Evolutionary conservation across 805 yeast species (phyloP).

Genomic region (Starmerella bombicola): DNA sequence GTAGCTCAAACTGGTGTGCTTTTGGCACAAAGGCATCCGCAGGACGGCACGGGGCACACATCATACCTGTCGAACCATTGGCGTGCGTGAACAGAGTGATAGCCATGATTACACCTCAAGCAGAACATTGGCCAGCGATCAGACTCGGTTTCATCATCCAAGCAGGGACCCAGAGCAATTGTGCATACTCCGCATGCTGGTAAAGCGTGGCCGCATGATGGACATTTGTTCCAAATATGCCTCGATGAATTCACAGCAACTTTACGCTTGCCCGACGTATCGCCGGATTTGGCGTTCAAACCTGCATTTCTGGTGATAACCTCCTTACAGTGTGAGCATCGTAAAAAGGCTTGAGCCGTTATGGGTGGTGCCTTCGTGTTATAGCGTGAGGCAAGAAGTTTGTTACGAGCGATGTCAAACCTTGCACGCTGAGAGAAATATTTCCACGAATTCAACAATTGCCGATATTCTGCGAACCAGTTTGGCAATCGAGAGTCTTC

Average conservation of each 20-base stretch:
- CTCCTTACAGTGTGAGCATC: constrained; percentile 73
- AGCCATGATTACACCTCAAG: constrained; percentile 80
- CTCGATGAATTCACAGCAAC: background rate
- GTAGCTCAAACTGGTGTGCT: no score
- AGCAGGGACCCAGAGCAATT: constrained; percentile 51
- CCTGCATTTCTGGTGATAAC: constrained; percentile 10
- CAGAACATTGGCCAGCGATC: constrained; percentile 84
- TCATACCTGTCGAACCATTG: constrained; percentile 87
- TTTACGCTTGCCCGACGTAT: background rate
- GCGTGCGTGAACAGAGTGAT: constrained; percentile 90
- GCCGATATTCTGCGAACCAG: constrained; percentile 65
- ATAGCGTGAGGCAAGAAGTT: constrained; percentile 28
- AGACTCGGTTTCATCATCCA: constrained; percentile 19
- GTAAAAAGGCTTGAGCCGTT: constrained; percentile 55
- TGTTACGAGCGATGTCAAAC: constrained; percentile 69
- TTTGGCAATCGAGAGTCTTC: constrained; percentile 55
- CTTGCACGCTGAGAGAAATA: constrained; percentile 66
- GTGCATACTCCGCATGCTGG: constrained; percentile 89
- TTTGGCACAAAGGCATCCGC: constrained; percentile 56
- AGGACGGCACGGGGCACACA: constrained; percentile 90
- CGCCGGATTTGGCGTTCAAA: background rate
- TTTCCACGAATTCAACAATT: constrained; percentile 65
- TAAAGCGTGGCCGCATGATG: constrained; percentile 74
- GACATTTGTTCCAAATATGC: constrained; percentile 37
- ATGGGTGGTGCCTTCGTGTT: constrained; percentile 6